Evolutionary conservation across 768 basidiomycete genomes (phyloP).

Genomic region (Mycena galericulata): DNA sequence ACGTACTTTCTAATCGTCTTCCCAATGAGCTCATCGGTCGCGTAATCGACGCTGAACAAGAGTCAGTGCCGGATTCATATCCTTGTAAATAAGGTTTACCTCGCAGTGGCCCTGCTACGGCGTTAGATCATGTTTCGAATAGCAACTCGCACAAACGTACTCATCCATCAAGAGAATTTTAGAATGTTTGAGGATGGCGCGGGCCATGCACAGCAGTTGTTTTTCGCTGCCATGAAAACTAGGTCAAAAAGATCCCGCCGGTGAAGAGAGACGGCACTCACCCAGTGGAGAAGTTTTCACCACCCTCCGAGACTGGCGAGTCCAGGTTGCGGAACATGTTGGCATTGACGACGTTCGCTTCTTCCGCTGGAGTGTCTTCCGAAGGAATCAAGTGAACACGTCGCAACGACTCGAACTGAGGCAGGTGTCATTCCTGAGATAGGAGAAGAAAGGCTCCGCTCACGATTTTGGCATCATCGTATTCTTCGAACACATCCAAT

Average conservation of each 20-base stretch:
- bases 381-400: constrained; percentile 83
- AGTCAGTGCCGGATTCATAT: neutral
- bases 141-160: constrained; percentile 55
- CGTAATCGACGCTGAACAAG: constrained; percentile 17
- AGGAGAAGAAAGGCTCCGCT: constrained; percentile 32
- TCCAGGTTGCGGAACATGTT: constrained; percentile 86
- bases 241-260: neutral
- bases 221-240: constrained; percentile 62
- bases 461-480: constrained; percentile 85
- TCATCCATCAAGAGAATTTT: constrained; percentile 89
- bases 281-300: constrained; percentile 92
- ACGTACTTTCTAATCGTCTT: constrained; percentile 83
- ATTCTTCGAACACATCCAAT: constrained; percentile 88
- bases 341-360: constrained; percentile 64
- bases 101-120: constrained; percentile 74
- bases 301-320: constrained; percentile 81
- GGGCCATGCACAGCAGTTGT: constrained; percentile 87
- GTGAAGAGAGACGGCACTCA: constrained; percentile 49
- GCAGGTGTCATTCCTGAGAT: too few relatives aligned
- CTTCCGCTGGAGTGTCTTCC: constrained; percentile 58
- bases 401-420: constrained; percentile 82
- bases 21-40: constrained; percentile 85
- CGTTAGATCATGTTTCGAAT: neutral
- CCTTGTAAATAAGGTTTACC: constrained; percentile 47
- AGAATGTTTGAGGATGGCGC: constrained; percentile 83